phyloP scores from a whole-genome alignment of 2,329 filamentous ascomycete genomes.

The Drechslera avenae region DNA sequence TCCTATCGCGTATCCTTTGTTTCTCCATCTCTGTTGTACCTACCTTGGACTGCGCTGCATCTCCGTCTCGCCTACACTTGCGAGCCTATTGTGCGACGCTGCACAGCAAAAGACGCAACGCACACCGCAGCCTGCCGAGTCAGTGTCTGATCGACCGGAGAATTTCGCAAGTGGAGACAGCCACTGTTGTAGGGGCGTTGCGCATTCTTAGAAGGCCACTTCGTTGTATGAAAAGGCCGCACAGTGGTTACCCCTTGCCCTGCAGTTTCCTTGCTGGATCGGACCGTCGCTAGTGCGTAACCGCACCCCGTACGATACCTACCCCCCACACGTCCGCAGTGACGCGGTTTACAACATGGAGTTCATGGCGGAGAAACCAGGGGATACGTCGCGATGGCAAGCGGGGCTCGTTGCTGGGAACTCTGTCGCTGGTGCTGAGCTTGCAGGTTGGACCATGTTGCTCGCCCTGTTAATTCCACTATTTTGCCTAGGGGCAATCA shows the following conservation, averaged over 20 bases:
- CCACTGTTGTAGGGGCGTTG: neutral
- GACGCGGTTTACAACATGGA: constrained; percentile 1
- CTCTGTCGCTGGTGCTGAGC: neutral
- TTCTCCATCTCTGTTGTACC: neutral
- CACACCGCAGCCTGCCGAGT: neutral
- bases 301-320: neutral
- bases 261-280: neutral
- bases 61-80: neutral
- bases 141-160: neutral
- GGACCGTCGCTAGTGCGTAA: constrained; percentile 2
- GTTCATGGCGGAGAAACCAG: neutral
- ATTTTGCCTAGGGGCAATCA: constrained; percentile 14
- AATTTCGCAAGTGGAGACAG: neutral
- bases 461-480: constrained; percentile 19
- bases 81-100: neutral
- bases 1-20: neutral
- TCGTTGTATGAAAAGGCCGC: neutral
- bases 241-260: neutral
- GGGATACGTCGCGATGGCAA: neutral
- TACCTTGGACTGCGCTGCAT: neutral
- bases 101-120: neutral
- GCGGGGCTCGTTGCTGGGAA: neutral
- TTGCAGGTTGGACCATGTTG: constrained; percentile 3
- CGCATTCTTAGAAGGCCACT: neutral
- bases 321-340: neutral